These are phyloP conservation scores for Fonsecaea pedrosoi DNA, from an alignment of 2,329 filamentous ascomycete genomes.

Conservation along the genomic window DNA sequence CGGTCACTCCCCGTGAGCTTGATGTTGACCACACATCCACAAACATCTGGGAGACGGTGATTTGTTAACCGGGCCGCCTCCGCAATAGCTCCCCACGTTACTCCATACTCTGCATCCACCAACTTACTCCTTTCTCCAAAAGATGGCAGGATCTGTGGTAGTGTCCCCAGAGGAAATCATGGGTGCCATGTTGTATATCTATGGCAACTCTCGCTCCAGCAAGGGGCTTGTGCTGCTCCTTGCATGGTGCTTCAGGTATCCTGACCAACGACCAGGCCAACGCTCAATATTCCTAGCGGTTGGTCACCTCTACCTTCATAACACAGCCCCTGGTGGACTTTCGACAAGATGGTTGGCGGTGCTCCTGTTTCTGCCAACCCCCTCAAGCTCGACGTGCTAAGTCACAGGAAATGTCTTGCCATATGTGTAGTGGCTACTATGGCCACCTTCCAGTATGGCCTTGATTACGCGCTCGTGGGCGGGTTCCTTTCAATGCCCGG, in stretches of 20 bases:
- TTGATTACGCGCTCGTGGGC: constrained; percentile 57
- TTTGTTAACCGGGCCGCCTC: constrained; percentile 4
- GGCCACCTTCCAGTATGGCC: constrained; percentile 59
- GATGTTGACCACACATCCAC: background rate
- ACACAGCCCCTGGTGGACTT: background rate
- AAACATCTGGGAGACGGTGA: background rate
- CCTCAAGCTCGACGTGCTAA: constrained; percentile 33
- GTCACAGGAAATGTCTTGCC: constrained; percentile 53
- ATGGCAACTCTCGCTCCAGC: background rate
- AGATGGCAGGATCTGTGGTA: background rate
- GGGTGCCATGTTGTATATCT: background rate
- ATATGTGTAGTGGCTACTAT: constrained; percentile 57
- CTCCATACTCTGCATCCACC: constrained; percentile 1
- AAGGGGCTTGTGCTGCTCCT: background rate
- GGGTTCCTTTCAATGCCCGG: constrained; percentile 60
- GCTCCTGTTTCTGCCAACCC: constrained; percentile 33
- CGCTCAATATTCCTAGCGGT: background rate
- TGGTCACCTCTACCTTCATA: background rate
- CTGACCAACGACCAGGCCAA: background rate
- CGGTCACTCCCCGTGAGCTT: constrained; percentile 20
- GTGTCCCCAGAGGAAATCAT: background rate
- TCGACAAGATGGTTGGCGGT: constrained; percentile 24
- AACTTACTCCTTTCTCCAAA: background rate
- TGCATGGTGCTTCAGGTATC: background rate
- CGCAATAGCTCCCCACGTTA: constrained; percentile 10